A percentile compares a stretch with the other conserved stretches of the same genome.
phyloP scores from a whole-genome alignment of 495 filamentous ascomycete species.

The Penicillium manginii region DNA sequence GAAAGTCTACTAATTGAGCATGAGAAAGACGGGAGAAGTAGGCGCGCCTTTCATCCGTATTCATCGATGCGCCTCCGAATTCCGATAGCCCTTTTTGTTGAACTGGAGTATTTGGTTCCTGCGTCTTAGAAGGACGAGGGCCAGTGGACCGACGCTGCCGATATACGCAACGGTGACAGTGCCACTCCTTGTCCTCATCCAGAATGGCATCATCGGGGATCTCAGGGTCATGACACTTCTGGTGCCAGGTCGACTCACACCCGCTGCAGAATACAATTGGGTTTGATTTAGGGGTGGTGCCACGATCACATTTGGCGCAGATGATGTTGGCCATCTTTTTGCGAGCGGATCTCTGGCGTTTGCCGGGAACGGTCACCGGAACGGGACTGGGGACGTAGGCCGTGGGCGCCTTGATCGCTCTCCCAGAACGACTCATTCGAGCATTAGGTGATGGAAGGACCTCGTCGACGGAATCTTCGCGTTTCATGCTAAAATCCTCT shows the following conservation, averaged over 20 bases:
- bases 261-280: slow-evolving; percentile 94
- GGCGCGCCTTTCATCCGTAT: slow-evolving; percentile 39
- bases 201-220: slow-evolving; percentile 72
- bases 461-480: neutral
- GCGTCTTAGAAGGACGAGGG: slow-evolving; percentile 16
- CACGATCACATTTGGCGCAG: slow-evolving; percentile 79
- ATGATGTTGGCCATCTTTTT: slow-evolving; percentile 51
- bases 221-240: slow-evolving; percentile 84
- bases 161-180: slow-evolving; percentile 70
- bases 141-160: slow-evolving; percentile 33
- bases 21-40: slow-evolving; percentile 48
- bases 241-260: slow-evolving; percentile 89
- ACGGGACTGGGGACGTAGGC: slow-evolving; percentile 13
- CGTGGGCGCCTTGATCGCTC: slow-evolving; percentile 17
- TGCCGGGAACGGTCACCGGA: slow-evolving; percentile 24
- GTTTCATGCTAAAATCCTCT: slow-evolving; percentile 2
- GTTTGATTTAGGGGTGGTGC: slow-evolving; percentile 75
- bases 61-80: slow-evolving; percentile 31
- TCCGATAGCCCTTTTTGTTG: slow-evolving; percentile 1
- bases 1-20: slow-evolving; percentile 43
- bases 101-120: slow-evolving; percentile 17
- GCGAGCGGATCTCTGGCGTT: slow-evolving; percentile 48
- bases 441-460: slow-evolving; percentile 5
- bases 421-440: slow-evolving; percentile 23
- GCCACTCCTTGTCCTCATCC: slow-evolving; percentile 73